Evolutionary conservation across 192 early-diverging fungal genomes (phyloP).

Genomic region (Mortierella alpina): DNA sequence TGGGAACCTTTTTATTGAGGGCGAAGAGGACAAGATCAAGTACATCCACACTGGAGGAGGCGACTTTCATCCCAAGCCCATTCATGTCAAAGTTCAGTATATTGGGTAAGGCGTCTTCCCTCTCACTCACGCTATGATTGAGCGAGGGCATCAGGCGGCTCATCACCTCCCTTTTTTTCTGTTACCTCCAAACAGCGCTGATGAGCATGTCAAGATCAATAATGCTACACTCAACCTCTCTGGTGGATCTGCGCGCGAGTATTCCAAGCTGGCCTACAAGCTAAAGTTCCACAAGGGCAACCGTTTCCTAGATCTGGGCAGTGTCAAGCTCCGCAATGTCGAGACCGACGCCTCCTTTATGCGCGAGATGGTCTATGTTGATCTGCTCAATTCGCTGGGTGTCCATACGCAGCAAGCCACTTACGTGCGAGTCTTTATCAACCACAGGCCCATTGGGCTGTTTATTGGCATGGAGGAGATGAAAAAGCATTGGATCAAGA

Average conservation of each 20-base stretch:
- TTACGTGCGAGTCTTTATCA: conserved; percentile 52
- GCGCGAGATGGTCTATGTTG: conserved; percentile 57
- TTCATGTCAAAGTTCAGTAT: conserved; percentile 27
- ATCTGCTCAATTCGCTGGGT: conserved; percentile 54
- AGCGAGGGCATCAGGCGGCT: neutral
- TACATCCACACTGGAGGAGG: conserved; percentile 12
- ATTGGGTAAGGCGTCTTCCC: conserved; percentile 5
- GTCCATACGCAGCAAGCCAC: conserved; percentile 42
- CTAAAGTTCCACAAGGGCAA: conserved; percentile 49
- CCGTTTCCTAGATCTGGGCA: conserved; percentile 39
- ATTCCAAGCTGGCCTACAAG: conserved; percentile 54
- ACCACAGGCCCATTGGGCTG: conserved; percentile 50
- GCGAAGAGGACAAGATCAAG: conserved; percentile 14
- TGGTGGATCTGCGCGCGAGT: conserved; percentile 45
- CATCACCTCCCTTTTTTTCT: neutral
- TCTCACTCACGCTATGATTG: neutral
- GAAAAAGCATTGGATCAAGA: conserved; percentile 36
- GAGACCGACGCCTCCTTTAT: conserved; percentile 57
- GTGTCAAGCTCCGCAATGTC: conserved; percentile 52
- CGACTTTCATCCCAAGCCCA: conserved; percentile 1
- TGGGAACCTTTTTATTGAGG: conserved; percentile 33
- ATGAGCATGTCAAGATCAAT: conserved; percentile 32
- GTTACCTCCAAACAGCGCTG: conserved; percentile 6
- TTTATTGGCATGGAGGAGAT: conserved; percentile 55
- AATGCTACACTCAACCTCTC: conserved; percentile 49